Conservation (phyloP, 495 filamentous ascomycete species). For the Aspergillus funiculosus region DNA sequence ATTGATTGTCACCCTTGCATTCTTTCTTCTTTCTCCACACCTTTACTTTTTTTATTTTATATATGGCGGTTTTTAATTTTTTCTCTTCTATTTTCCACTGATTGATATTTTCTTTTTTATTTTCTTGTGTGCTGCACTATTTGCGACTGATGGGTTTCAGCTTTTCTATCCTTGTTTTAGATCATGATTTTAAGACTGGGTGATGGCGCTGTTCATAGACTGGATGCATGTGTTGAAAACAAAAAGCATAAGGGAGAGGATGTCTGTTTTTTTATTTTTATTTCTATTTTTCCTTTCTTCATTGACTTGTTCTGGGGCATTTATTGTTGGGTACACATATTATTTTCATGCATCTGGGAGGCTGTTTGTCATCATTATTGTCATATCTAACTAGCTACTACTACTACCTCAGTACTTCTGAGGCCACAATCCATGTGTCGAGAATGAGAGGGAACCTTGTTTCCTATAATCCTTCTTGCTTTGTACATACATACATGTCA, state of each 20-base stretch:
- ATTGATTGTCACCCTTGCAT: background rate
- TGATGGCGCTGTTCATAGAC: constrained; percentile 26
- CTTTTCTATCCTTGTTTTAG: constrained; percentile 15
- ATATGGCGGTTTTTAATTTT: constrained; percentile 6
- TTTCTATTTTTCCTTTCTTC: too few relatives aligned
- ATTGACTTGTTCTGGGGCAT: constrained; percentile 27
- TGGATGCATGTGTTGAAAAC: constrained; percentile 21
- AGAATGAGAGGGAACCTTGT: background rate
- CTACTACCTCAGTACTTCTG: too few relatives aligned
- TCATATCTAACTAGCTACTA: constrained; percentile 20
- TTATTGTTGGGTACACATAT: constrained; percentile 24
- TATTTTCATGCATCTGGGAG: constrained; percentile 42
- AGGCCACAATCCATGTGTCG: constrained; percentile 11
- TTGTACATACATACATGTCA: background rate
- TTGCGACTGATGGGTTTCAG: constrained; percentile 15
- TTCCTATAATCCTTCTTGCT: background rate
- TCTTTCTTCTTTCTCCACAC: constrained; percentile 5
- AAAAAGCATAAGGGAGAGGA: constrained; percentile 22
- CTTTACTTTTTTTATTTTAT: constrained; percentile 13
- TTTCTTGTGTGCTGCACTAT: constrained; percentile 14
- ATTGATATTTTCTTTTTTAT: constrained; percentile 7
- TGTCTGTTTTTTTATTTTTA: constrained; percentile 10
- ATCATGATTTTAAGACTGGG: constrained; percentile 24
- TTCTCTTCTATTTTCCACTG: constrained; percentile 6
- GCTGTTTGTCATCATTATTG: constrained; percentile 30